These are phyloP conservation scores for Ogataea hybrid DNA, from an alignment of 1,139 yeast species.

Conservation along the genomic window DNA sequence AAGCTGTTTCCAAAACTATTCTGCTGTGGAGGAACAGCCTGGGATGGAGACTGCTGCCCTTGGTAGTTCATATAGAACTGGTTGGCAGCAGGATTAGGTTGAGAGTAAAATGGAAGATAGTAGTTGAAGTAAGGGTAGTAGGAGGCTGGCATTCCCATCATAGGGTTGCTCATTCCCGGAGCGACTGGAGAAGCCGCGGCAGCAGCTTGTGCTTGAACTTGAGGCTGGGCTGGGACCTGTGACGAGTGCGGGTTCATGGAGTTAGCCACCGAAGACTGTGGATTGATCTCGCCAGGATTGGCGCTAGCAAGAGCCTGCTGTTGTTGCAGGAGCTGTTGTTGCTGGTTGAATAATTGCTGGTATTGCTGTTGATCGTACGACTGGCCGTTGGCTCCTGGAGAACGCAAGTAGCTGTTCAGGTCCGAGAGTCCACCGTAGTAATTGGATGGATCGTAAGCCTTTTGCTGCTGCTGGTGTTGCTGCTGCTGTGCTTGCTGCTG, in stretches of 20 bases:
- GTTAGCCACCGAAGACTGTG: constrained; percentile 21
- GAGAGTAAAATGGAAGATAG: constrained; percentile 26
- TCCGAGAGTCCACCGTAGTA: constrained; percentile 28
- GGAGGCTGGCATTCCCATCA: constrained; percentile 29
- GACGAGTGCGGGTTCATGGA: constrained; percentile 14
- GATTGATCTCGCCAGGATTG: constrained; percentile 16
- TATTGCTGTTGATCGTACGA: constrained; percentile 25
- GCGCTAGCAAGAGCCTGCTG: constrained; percentile 21
- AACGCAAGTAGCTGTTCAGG: constrained; percentile 29
- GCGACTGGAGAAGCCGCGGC: constrained; percentile 16
- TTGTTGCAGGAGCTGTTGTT: constrained; percentile 22
- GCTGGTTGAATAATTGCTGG: constrained; percentile 25
- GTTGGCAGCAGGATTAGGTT: constrained; percentile 27
- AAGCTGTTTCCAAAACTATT: constrained; percentile 22
- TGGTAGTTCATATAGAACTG: constrained; percentile 29
- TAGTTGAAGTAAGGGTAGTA: constrained; percentile 29
- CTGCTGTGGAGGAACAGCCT: constrained; percentile 21
- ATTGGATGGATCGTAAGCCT: constrained; percentile 26
- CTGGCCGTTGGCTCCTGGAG: constrained; percentile 25
- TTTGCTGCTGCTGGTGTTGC: constrained; percentile 20
- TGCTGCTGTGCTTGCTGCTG: constrained; percentile 27
- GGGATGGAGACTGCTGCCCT: constrained; percentile 22
- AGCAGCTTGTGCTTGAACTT: constrained; percentile 14
- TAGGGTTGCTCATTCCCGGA: constrained; percentile 24
- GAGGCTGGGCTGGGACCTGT: constrained; percentile 14